Percentiles rank a stretch among this genome's conserved stretches.
phyloP scores from a whole-genome alignment of 768 basidiomycete genomes.

The Lactarius tabidus region DNA sequence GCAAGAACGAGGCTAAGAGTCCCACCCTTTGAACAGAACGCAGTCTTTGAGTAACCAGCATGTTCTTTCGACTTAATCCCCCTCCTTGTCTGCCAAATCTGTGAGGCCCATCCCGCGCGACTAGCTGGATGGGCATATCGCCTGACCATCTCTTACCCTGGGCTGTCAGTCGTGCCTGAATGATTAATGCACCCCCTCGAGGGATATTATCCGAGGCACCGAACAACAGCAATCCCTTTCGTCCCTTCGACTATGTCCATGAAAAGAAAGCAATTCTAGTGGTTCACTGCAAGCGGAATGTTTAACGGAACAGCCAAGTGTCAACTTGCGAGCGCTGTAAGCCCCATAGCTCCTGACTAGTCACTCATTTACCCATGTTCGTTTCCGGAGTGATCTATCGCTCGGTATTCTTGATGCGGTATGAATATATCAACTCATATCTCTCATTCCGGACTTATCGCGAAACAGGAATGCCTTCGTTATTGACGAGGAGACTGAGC shows the following conservation, averaged over 20 bases:
- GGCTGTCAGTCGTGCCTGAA: conserved; percentile 5
- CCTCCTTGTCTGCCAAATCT: neutral
- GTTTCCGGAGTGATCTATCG: neutral
- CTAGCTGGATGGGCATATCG: neutral
- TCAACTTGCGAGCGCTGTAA: neutral
- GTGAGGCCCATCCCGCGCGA: neutral
- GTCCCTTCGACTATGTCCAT: neutral
- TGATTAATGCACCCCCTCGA: neutral
- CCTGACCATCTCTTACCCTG: neutral
- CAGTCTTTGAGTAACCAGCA: neutral
- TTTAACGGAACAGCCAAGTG: neutral
- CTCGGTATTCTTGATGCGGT: conserved; percentile 7
- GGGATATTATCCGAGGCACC: neutral
- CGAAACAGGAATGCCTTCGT: neutral
- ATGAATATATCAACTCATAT: neutral
- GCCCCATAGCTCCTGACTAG: neutral
- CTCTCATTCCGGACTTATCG: neutral
- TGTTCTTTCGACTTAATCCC: neutral
- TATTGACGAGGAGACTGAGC: neutral
- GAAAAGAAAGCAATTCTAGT: neutral
- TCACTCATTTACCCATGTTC: conserved; percentile 8
- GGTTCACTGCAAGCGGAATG: neutral
- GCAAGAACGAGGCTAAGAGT: conserved; percentile 13
- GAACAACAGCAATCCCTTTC: neutral
- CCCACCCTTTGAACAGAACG: neutral